These are phyloP conservation scores for Alternaria triticina DNA, from an alignment of 2,329 filamentous ascomycete species.

Conservation along the genomic window DNA sequence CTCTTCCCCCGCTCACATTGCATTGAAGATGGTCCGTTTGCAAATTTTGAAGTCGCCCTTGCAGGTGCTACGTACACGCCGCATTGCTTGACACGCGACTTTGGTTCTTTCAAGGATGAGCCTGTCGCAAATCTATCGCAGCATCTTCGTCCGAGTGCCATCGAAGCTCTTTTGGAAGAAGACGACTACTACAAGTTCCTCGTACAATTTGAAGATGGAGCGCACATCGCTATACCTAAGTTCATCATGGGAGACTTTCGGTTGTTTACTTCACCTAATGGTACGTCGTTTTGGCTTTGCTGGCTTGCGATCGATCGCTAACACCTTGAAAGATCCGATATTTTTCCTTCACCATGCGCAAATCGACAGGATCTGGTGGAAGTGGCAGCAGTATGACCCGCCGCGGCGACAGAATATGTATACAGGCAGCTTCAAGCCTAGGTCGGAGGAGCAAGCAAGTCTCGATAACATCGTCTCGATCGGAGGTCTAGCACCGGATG, in stretches of 20 bases:
- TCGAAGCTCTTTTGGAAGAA: not conserved
- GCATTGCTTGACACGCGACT: conserved; percentile 37
- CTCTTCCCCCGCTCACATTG: conserved; percentile 18
- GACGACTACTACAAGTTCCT: conserved; percentile 20
- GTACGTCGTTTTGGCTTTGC: conserved; percentile 5
- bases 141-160: not conserved
- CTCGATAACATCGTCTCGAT: not conserved
- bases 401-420: not conserved
- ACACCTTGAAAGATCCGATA: conserved; percentile 25
- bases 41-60: conserved; percentile 16
- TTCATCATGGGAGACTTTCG: conserved; percentile 36
- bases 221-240: conserved; percentile 36
- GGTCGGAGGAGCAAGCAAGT: not conserved
- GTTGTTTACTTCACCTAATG: conserved; percentile 32
- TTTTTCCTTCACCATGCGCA: conserved; percentile 44
- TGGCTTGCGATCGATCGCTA: not conserved
- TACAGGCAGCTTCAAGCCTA: not conserved
- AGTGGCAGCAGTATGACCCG: conserved; percentile 29
- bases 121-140: not conserved
- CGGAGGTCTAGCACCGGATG: not conserved
- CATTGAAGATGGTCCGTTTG: conserved; percentile 33
- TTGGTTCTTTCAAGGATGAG: conserved; percentile 10
- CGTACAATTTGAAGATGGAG: conserved; percentile 29
- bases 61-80: not conserved
- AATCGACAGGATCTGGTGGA: conserved; percentile 40